Evolutionary conservation across 441 rosid genomes (phyloP).

Genomic region (Gossypium laxum): DNA sequence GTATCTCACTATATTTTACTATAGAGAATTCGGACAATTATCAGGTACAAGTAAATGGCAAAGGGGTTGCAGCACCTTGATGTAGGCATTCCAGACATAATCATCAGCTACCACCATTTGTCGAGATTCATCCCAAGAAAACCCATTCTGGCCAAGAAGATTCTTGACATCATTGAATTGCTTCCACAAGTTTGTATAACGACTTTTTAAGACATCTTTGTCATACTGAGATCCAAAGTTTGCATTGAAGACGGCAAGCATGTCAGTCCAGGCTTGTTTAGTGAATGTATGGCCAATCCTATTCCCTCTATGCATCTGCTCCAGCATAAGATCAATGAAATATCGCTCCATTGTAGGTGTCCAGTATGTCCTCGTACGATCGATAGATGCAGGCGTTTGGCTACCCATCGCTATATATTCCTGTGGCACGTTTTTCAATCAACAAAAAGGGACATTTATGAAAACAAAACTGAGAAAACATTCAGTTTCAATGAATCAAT

Average conservation of each 20-base stretch:
- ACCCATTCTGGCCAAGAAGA: constrained; percentile 61
- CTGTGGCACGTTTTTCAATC: neutral
- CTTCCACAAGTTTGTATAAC: constrained; percentile 69
- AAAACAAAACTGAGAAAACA: neutral
- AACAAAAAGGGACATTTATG: neutral
- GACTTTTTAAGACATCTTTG: constrained; percentile 64
- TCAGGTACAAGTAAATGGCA: neutral
- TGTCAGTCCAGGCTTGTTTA: constrained; percentile 81
- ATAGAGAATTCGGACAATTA: neutral
- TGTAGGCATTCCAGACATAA: constrained; percentile 45
- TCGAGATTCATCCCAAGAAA: constrained; percentile 68
- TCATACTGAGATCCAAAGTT: constrained; percentile 72
- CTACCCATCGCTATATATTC: constrained; percentile 29
- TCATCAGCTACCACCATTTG: constrained; percentile 74
- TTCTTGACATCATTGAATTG: constrained; percentile 64
- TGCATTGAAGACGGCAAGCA: constrained; percentile 57
- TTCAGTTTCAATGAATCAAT: neutral
- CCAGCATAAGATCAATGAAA: constrained; percentile 80
- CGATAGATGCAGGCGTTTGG: constrained; percentile 37
- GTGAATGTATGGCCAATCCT: constrained; percentile 68
- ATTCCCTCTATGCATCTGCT: constrained; percentile 71
- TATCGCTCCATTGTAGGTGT: constrained; percentile 77
- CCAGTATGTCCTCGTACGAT: constrained; percentile 75
- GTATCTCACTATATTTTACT: constrained; percentile 10
- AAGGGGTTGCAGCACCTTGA: constrained; percentile 40